Conservation (phyloP, 345 rosid genomes). For the Draba incana region DNA sequence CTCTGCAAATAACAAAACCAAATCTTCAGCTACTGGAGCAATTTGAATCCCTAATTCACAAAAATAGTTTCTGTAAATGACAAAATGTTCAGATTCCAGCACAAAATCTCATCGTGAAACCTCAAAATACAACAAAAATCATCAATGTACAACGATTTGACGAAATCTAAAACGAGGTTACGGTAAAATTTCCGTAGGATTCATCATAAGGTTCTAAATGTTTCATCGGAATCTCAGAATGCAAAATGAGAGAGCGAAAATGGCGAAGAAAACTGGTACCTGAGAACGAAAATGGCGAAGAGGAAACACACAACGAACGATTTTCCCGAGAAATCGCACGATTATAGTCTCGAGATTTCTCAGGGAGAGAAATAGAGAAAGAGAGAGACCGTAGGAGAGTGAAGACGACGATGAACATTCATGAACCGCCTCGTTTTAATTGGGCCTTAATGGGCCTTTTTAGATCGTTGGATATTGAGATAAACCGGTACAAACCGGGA, state of each 20-base stretch:
- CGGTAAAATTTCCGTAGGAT: neutral
- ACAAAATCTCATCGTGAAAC: neutral
- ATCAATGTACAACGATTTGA: neutral
- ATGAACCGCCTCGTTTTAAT: conserved; percentile 6
- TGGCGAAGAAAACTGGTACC: neutral
- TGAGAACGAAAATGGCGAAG: neutral
- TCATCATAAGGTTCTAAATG: neutral
- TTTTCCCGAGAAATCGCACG: neutral
- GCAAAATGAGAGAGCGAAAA: neutral
- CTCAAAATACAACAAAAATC: too few relatives aligned
- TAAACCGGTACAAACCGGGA: too few relatives aligned
- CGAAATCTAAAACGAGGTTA: neutral
- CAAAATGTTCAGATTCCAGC: neutral
- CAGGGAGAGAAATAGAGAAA: neutral
- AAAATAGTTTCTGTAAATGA: neutral
- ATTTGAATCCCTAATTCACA: conserved; percentile 1
- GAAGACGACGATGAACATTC: conserved; percentile 7
- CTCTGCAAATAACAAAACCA: conserved; percentile 8
- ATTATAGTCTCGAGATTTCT: conserved; percentile 8
- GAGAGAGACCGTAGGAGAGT: neutral
- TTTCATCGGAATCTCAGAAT: neutral
- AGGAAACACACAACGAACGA: conserved; percentile 10
- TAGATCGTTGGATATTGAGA: too few relatives aligned
- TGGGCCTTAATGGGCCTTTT: conserved; percentile 12
- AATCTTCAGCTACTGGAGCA: neutral